phyloP scores from a whole-genome alignment of 2,329 filamentous ascomycete genomes.

The Trichoderma cornu-damae region DNA sequence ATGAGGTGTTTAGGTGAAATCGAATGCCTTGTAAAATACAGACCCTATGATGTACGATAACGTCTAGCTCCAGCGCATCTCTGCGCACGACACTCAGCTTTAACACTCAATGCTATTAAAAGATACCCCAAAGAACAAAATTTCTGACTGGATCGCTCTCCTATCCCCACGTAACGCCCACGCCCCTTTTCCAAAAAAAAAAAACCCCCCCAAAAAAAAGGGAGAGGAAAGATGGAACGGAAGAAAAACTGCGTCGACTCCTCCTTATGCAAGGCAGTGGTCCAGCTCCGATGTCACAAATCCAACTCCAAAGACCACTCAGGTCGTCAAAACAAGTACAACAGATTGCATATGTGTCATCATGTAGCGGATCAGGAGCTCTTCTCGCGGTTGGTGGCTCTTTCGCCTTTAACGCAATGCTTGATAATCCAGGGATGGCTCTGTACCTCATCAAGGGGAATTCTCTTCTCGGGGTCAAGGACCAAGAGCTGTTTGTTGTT shows the following conservation, averaged over 20 bases:
- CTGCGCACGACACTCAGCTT: constrained; percentile 17
- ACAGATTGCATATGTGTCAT: constrained; percentile 21
- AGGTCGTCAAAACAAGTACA: constrained; percentile 4
- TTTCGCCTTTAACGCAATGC: constrained; percentile 70
- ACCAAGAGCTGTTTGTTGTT: constrained; percentile 64
- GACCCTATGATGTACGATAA: constrained; percentile 25
- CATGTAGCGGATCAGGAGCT: constrained; percentile 22
- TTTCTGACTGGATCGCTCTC: background rate
- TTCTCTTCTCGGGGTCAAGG: constrained; percentile 87
- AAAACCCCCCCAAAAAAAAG: too few relatives aligned
- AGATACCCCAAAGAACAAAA: constrained; percentile 20
- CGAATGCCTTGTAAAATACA: constrained; percentile 10
- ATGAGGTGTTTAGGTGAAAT: constrained; percentile 80
- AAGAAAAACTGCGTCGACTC: constrained; percentile 17
- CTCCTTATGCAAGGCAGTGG: constrained; percentile 27
- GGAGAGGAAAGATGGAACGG: background rate
- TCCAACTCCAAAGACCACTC: constrained; percentile 10
- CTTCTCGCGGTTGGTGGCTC: constrained; percentile 48
- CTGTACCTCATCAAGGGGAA: constrained; percentile 83
- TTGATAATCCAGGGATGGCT: constrained; percentile 95
- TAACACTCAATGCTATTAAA: constrained; percentile 18
- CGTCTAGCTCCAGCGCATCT: constrained; percentile 21
- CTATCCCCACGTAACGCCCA: background rate
- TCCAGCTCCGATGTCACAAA: constrained; percentile 4
- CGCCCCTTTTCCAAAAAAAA: too few relatives aligned